A percentile compares a stretch with the other conserved stretches of the same genome.
Evolutionary conservation across 768 basidiomycete species (phyloP).

Genomic region (Polyporus arcularius): DNA sequence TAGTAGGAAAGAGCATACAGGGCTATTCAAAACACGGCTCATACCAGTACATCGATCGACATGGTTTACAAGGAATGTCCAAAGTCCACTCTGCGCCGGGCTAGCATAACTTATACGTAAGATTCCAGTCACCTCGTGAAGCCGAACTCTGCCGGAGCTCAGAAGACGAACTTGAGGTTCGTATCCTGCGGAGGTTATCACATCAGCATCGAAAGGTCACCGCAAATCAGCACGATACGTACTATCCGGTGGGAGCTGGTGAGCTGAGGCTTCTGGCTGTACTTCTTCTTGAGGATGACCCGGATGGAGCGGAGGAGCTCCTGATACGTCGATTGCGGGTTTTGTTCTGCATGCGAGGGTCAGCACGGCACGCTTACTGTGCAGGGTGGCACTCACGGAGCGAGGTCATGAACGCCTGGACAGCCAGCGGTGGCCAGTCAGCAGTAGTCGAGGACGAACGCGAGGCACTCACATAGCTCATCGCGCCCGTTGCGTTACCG

Average conservation of each 20-base stretch:
- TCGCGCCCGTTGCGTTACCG: constrained; percentile 72
- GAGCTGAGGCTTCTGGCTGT: constrained; percentile 71
- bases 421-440: too few species aligned
- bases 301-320: constrained; percentile 58
- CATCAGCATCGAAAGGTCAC: background rate
- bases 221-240: constrained; percentile 15
- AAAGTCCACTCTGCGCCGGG: too few species aligned
- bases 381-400: constrained; percentile 50
- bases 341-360: constrained; percentile 31
- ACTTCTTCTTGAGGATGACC: constrained; percentile 58
- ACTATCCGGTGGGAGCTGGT: constrained; percentile 74
- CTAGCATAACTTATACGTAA: too few species aligned
- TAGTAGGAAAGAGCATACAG: too few species aligned
- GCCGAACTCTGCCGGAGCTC: background rate
- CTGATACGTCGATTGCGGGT: constrained; percentile 61
- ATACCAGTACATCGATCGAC: too few species aligned
- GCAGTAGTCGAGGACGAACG: background rate
- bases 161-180: constrained; percentile 25
- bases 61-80: too few species aligned
- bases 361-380: too few species aligned
- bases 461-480: constrained; percentile 67
- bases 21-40: too few species aligned
- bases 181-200: constrained; percentile 18
- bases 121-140: too few species aligned
- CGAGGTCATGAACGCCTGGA: constrained; percentile 57